Conservation (phyloP, 306 rosid species). For the Morella rubra region DNA sequence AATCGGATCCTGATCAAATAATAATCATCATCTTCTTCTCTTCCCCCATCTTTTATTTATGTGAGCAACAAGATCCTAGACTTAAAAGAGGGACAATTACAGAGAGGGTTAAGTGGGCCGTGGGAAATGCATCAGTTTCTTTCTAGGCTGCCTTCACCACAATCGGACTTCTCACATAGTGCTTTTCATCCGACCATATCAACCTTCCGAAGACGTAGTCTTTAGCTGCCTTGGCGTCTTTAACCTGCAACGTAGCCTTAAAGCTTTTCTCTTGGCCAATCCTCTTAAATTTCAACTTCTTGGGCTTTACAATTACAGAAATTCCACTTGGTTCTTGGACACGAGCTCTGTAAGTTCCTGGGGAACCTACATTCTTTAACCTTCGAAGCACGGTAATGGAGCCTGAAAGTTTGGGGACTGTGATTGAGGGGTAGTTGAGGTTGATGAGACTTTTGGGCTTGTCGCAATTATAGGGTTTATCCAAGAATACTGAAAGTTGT, state of each 20-base stretch:
- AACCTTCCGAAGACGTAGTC: constrained; percentile 67
- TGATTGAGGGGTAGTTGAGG: constrained; percentile 84
- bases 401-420: constrained; percentile 62
- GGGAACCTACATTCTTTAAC: constrained; percentile 72
- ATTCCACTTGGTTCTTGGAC: constrained; percentile 54
- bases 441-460: constrained; percentile 41
- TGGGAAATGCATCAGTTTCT: constrained; percentile 15
- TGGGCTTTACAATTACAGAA: constrained; percentile 55
- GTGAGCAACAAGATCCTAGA: not conserved
- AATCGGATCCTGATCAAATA: too few relatives aligned
- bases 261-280: constrained; percentile 72
- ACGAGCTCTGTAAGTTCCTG: constrained; percentile 51
- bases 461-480: constrained; percentile 42
- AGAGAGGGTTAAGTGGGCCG: too few relatives aligned
- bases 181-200: constrained; percentile 81
- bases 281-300: constrained; percentile 49
- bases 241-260: constrained; percentile 40
- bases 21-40: too few relatives aligned
- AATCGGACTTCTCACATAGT: constrained; percentile 71
- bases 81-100: not conserved
- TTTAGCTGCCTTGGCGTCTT: constrained; percentile 31
- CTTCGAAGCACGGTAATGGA: constrained; percentile 55
- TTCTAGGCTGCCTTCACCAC: constrained; percentile 54
- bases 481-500: constrained; percentile 46
- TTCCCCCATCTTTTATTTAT: not conserved